Conservation (phyloP, 768 basidiomycete species). For the Imleria badia region DNA sequence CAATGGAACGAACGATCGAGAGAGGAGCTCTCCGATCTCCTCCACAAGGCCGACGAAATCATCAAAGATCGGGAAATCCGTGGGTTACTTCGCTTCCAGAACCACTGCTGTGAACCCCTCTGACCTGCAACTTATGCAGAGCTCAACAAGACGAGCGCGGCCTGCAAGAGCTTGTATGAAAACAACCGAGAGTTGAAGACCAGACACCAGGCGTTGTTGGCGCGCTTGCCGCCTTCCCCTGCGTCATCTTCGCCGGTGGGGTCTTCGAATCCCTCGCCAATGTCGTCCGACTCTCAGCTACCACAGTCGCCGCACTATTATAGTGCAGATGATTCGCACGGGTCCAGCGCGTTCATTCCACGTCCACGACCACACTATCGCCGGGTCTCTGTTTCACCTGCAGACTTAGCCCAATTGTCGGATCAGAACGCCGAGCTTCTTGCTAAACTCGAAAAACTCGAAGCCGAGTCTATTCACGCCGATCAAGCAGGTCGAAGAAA, state of each 20-base stretch:
- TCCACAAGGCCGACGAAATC: conserved; percentile 70
- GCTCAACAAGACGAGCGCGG: conserved; percentile 63
- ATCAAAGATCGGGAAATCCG: conserved; percentile 79
- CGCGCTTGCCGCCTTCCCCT: conserved; percentile 56
- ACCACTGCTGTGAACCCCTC: conserved; percentile 2
- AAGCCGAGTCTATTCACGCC: conserved; percentile 63
- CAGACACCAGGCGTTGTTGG: conserved; percentile 69
- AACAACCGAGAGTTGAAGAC: conserved; percentile 66
- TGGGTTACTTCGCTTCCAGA: conserved; percentile 33
- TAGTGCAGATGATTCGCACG: conserved; percentile 25
- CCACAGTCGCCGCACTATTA: conserved; percentile 37
- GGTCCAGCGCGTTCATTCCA: conserved; percentile 19
- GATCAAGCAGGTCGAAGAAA: conserved; percentile 69
- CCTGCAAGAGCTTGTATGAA: conserved; percentile 68
- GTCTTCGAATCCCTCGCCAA: conserved; percentile 23
- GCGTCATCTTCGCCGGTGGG: conserved; percentile 32
- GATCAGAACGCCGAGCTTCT: conserved; percentile 85
- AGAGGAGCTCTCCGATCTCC: conserved; percentile 68
- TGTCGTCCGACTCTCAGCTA: conserved; percentile 26
- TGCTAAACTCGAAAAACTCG: conserved; percentile 71
- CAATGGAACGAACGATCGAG: conserved; percentile 68
- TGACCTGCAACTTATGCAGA: conserved; percentile 40
- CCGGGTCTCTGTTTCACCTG: conserved; percentile 62
- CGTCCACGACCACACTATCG: conserved; percentile 27
- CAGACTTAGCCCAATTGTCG: conserved; percentile 67